A percentile compares a stretch with the other conserved stretches of the same genome.
Conservation (phyloP, 2,329 filamentous ascomycete species). For the Diplodia mutila region DNA sequence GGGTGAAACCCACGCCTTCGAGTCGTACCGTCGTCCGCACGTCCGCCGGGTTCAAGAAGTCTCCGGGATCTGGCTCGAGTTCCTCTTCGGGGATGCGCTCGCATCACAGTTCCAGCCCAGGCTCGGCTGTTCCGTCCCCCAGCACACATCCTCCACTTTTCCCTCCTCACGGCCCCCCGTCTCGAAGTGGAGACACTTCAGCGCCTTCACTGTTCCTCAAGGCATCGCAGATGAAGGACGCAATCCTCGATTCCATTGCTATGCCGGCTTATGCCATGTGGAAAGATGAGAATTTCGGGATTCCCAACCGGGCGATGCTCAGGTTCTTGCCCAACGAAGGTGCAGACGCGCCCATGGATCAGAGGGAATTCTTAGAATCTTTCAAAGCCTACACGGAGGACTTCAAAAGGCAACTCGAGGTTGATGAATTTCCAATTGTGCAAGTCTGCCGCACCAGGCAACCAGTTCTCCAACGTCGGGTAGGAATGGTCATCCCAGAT, state of each 20-base stretch:
- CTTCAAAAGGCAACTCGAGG: constrained; percentile 61
- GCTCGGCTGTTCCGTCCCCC: constrained; percentile 55
- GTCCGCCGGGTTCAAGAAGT: constrained; percentile 42
- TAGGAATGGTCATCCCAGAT: constrained; percentile 65
- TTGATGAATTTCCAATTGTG: constrained; percentile 69
- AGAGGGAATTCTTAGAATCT: constrained; percentile 58
- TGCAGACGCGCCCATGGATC: constrained; percentile 41
- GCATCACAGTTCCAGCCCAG: constrained; percentile 35
- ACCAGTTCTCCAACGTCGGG: constrained; percentile 61
- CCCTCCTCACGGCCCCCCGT: constrained; percentile 68
- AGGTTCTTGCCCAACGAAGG: constrained; percentile 46
- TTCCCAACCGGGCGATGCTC: constrained; percentile 69
- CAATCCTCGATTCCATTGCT: constrained; percentile 72
- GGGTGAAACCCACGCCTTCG: constrained; percentile 27
- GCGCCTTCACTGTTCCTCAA: constrained; percentile 72
- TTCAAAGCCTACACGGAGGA: constrained; percentile 69
- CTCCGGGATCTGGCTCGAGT: constrained; percentile 43
- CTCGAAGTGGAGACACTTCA: constrained; percentile 57
- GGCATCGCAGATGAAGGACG: constrained; percentile 75
- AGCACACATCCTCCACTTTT: constrained; percentile 63
- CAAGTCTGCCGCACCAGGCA: constrained; percentile 64
- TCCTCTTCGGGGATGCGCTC: constrained; percentile 43
- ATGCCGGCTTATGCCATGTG: constrained; percentile 80
- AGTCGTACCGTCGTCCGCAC: constrained; percentile 50
- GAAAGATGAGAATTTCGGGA: constrained; percentile 74